A percentile compares a stretch with the other conserved stretches of the same genome.
Evolutionary conservation across 2,329 filamentous ascomycete species (phyloP).

Genomic region (Drechslera avenae): DNA sequence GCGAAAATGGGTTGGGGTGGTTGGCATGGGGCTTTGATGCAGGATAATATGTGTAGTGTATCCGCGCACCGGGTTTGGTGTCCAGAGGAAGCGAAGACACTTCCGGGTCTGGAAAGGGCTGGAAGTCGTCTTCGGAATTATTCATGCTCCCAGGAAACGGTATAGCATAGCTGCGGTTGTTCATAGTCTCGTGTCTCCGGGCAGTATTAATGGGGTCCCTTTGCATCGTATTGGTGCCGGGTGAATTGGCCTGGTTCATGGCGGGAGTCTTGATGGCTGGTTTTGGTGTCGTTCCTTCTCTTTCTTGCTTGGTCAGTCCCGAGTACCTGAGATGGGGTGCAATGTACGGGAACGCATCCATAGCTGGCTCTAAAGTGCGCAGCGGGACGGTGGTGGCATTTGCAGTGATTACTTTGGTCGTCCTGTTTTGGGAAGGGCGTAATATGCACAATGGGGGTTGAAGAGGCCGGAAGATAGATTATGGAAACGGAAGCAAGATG

Average conservation of each 20-base stretch:
- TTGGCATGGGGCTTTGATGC: constrained; percentile 30
- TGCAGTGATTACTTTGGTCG: constrained; percentile 10
- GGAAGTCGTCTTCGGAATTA: constrained; percentile 36
- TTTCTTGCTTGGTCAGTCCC: constrained; percentile 11
- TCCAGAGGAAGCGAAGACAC: constrained; percentile 35
- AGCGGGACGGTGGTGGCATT: constrained; percentile 1
- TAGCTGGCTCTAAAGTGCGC: constrained; percentile 2
- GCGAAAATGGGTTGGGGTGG: constrained; percentile 41
- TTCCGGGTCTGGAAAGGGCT: constrained; percentile 39
- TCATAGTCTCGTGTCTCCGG: constrained; percentile 6
- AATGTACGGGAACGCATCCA: constrained; percentile 14
- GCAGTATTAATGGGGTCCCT: constrained; percentile 8
- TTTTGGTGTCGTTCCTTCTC: constrained; percentile 10
- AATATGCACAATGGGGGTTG: constrained; percentile 10
- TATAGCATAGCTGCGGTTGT: constrained; percentile 15
- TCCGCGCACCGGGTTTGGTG: constrained; percentile 34
- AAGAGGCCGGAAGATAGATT: constrained; percentile 8
- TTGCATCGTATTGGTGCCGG: constrained; percentile 17
- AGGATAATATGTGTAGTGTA: constrained; percentile 45
- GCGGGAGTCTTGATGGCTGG: constrained; percentile 10
- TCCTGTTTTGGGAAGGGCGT: constrained; percentile 18
- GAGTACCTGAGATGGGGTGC: constrained; percentile 12
- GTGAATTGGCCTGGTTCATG: constrained; percentile 19
- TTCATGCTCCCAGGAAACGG: constrained; percentile 23
- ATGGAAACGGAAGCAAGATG: background rate